phyloP scores from a whole-genome alignment of 2,329 filamentous ascomycete genomes.

The Aspergillus alliaceus region DNA sequence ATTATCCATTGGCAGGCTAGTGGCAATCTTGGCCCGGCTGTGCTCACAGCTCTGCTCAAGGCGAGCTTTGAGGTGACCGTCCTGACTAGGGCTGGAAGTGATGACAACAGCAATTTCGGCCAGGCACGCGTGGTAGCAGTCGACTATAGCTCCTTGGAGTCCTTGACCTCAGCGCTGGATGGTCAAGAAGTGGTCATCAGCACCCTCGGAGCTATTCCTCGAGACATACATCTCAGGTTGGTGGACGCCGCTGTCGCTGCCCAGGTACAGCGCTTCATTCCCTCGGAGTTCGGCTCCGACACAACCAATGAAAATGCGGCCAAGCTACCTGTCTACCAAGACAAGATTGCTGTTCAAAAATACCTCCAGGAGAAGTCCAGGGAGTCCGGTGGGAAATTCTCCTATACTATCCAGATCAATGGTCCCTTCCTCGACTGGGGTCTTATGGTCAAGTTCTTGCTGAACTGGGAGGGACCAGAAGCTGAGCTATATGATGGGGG shows the following conservation, averaged over 20 bases:
- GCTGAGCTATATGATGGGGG: slow-evolving; percentile 54
- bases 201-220: slow-evolving; percentile 10
- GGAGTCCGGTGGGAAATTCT: slow-evolving; percentile 25
- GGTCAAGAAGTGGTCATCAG: slow-evolving; percentile 32
- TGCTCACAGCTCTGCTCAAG: slow-evolving; percentile 26
- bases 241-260: slow-evolving; percentile 33
- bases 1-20: too few species aligned
- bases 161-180: slow-evolving; percentile 24
- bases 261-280: slow-evolving; percentile 32
- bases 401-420: slow-evolving; percentile 32
- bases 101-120: slow-evolving; percentile 9
- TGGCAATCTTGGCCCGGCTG: slow-evolving; percentile 28
- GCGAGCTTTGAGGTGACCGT: slow-evolving; percentile 28
- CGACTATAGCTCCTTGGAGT: slow-evolving; percentile 27
- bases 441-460: slow-evolving; percentile 42
- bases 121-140: slow-evolving; percentile 22
- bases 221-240: slow-evolving; percentile 9
- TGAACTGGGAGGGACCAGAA: slow-evolving; percentile 38
- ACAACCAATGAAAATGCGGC: slow-evolving; percentile 23
- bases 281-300: slow-evolving; percentile 39
- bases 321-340: slow-evolving; percentile 30
- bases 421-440: slow-evolving; percentile 38
- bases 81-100: slow-evolving; percentile 24
- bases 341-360: slow-evolving; percentile 31
- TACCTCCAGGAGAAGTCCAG: slow-evolving; percentile 23